phyloP scores from a whole-genome alignment of 2,329 filamentous ascomycete species.

The Thielaviopsis ethacetica region DNA sequence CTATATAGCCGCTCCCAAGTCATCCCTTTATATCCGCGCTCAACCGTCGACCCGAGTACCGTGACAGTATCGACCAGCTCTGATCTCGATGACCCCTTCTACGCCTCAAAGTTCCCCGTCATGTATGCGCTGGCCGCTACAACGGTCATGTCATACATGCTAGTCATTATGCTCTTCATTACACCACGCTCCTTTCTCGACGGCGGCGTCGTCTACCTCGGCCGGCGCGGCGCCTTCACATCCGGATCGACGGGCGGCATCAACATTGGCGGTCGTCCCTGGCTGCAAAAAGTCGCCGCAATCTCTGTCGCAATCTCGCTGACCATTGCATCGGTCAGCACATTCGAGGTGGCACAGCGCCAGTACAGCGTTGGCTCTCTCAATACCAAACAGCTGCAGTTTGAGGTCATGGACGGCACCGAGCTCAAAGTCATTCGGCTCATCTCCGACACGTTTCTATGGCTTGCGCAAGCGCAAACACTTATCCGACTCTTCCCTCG shows the following conservation, averaged over 20 bases:
- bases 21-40: slow-evolving; percentile 1
- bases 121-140: slow-evolving; percentile 84
- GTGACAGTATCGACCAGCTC: slow-evolving; percentile 26
- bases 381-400: slow-evolving; percentile 60
- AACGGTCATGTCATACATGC: slow-evolving; percentile 78
- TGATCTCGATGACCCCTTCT: slow-evolving; percentile 73
- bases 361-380: slow-evolving; percentile 70
- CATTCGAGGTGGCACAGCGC: slow-evolving; percentile 64
- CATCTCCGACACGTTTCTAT: slow-evolving; percentile 90
- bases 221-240: slow-evolving; percentile 71
- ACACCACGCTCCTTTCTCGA: slow-evolving; percentile 89
- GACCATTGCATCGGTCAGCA: slow-evolving; percentile 84
- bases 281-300: slow-evolving; percentile 74
- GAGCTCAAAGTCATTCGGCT: slow-evolving; percentile 83
- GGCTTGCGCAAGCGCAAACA: slow-evolving; percentile 94
- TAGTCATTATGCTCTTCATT: slow-evolving; percentile 86
- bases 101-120: slow-evolving; percentile 82
- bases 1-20: slow-evolving; percentile 1
- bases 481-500: slow-evolving; percentile 89
- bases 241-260: slow-evolving; percentile 64
- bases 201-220: slow-evolving; percentile 66
- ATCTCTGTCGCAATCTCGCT: slow-evolving; percentile 66
- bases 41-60: slow-evolving; percentile 16
- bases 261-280: slow-evolving; percentile 78
- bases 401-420: slow-evolving; percentile 64